Evolutionary conservation across 257 asterid genomes (phyloP), one percentile per base, ranked within the genome.

Genomic region (Cynanchum wilfordii): DNA sequence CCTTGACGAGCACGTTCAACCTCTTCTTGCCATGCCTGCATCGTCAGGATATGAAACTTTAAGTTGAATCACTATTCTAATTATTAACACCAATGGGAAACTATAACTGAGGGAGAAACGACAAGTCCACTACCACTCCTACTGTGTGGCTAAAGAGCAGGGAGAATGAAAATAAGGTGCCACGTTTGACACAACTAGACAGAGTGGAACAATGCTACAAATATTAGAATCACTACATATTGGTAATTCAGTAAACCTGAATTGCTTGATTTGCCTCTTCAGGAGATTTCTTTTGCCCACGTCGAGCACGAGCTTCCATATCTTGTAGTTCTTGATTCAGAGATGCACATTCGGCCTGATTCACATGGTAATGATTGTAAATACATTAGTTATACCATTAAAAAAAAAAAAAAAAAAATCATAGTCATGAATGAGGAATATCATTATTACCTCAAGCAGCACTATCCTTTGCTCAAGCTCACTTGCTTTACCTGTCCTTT

Each of bases 11-110:
- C 91, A 69, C 97, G 98, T 88, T 92, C 99, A 84, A 95, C 96
- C 88, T 95, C 99, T 81, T 90, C 98, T 83, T 95, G 98, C 98
- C 96, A 89, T 80, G 97, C 97, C 85, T 95, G 98, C 78, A 87
- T 85, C 96, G 92, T 84, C 85, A 81, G 78, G 73, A 76, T 57
- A 76, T 56, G 72, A 72, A 77, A 27, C 72, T 77, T 42, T 29
- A 70, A 70, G 78, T 79, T 59, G 82, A 78, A 79, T 68, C 75
- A 63, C 70, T 74, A 66, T 77, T 69, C 19, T 65, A 30, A 40
- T 47, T 49, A 59, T 58, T 52, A 11, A 66, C 10, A 69, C 33
- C 7, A 12, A 75, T 4, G 42, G 25, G 36, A 24, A 6, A 25
- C 72, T 45, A 30, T n/a, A 70, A 54, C 20, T 52, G 80, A 24